These are phyloP conservation scores for Blastobotrys serpentis DNA, from an alignment of 1,139 yeast genomes.

Conservation along the genomic window DNA sequence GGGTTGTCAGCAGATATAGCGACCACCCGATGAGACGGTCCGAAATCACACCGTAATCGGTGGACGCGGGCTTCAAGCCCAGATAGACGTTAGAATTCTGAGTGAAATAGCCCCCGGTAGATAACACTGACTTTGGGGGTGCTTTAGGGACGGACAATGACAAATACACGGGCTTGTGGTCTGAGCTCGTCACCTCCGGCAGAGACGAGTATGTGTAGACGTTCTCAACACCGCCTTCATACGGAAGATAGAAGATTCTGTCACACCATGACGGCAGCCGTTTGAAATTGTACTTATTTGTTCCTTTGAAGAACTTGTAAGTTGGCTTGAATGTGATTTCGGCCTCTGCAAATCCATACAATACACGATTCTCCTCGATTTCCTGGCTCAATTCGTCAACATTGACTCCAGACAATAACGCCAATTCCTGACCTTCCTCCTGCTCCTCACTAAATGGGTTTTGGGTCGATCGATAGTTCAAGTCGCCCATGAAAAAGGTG, in stretches of 20 bases:
- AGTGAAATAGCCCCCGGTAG: constrained; percentile 9
- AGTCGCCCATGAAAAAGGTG: constrained; percentile 75
- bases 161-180: constrained; percentile 50
- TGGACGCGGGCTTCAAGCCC: constrained; percentile 16
- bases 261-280: constrained; percentile 91
- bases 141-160: constrained; percentile 25
- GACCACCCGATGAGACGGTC: constrained; percentile 31
- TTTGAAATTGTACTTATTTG: constrained; percentile 51
- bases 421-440: neutral
- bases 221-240: constrained; percentile 35
- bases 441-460: constrained; percentile 11
- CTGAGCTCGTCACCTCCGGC: constrained; percentile 45
- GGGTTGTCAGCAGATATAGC: constrained; percentile 23
- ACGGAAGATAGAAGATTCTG: constrained; percentile 61
- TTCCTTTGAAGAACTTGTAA: constrained; percentile 58
- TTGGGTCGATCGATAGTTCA: constrained; percentile 58
- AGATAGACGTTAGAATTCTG: constrained; percentile 15
- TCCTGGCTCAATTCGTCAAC: constrained; percentile 60
- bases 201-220: constrained; percentile 46
- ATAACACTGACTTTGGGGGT: constrained; percentile 18
- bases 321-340: constrained; percentile 67
- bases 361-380: constrained; percentile 42
- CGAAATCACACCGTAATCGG: constrained; percentile 20
- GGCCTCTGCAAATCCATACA: constrained; percentile 65
- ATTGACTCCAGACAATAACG: neutral